Conservation (phyloP, 2,329 filamentous ascomycete species). For the Fonsecaea nubica region DNA sequence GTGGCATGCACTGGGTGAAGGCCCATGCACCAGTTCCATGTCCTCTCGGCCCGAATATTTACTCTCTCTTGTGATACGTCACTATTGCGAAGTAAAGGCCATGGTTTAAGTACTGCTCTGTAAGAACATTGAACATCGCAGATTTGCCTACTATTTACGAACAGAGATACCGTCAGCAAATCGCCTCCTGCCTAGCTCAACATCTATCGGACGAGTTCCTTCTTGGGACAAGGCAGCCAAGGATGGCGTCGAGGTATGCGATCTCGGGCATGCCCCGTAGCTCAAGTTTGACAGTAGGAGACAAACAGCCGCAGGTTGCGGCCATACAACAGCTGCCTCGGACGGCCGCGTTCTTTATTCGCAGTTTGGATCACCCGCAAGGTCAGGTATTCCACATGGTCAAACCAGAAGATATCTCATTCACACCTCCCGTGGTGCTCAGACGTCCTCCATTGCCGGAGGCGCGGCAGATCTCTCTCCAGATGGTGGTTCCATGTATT, state of each 20-base stretch:
- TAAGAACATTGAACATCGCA: neutral
- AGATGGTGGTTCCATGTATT: slow-evolving; percentile 29
- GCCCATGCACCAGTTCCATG: neutral
- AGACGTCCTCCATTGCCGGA: slow-evolving; percentile 21
- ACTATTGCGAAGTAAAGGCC: neutral
- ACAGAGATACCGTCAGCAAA: neutral
- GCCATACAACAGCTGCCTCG: neutral
- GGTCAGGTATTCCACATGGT: slow-evolving; percentile 20
- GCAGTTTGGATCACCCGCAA: slow-evolving; percentile 15
- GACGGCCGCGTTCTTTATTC: slow-evolving; percentile 25
- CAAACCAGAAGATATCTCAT: slow-evolving; percentile 22
- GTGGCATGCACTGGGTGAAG: neutral
- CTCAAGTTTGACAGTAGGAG: neutral
- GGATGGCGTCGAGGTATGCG: neutral
- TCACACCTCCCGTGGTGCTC: slow-evolving; percentile 16
- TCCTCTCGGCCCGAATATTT: neutral
- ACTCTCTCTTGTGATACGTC: neutral
- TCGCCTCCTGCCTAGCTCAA: neutral
- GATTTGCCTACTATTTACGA: neutral
- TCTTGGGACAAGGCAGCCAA: neutral
- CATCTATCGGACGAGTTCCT: neutral
- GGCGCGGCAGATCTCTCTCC: slow-evolving; percentile 20
- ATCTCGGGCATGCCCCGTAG: neutral
- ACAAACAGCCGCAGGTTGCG: neutral
- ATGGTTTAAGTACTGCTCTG: neutral